Conservation (phyloP, 495 filamentous ascomycete genomes). For the Opeltia flavorubescens region DNA sequence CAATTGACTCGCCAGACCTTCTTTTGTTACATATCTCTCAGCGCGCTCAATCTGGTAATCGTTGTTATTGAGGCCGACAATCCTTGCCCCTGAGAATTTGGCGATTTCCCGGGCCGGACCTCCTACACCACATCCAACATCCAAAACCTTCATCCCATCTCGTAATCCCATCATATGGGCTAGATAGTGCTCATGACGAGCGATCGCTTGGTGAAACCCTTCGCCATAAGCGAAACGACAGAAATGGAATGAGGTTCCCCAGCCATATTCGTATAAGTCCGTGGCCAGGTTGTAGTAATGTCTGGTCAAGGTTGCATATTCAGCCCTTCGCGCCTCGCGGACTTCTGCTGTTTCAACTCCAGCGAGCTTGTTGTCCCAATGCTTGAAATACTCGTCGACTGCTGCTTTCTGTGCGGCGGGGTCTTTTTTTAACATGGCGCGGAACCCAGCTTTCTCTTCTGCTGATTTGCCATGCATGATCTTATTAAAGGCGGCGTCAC, state of each 20-base stretch:
- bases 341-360: conserved; percentile 67
- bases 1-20: conserved; percentile 70
- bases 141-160: conserved; percentile 77
- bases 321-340: conserved; percentile 68
- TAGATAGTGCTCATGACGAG: conserved; percentile 96
- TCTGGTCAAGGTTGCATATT: conserved; percentile 91
- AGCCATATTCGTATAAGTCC: conserved; percentile 94
- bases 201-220: conserved; percentile 82
- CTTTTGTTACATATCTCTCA: conserved; percentile 65
- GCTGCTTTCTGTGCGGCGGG: conserved; percentile 70
- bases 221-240: conserved; percentile 88
- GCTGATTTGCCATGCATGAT: conserved; percentile 81
- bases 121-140: conserved; percentile 95
- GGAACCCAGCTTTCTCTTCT: conserved; percentile 53
- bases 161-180: conserved; percentile 79
- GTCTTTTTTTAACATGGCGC: conserved; percentile 78
- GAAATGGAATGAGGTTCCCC: conserved; percentile 94
- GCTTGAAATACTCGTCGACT: conserved; percentile 98
- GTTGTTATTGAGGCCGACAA: conserved; percentile 96
- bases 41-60: conserved; percentile 98
- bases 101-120: conserved; percentile 95
- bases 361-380: conserved; percentile 87
- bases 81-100: conserved; percentile 82
- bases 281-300: conserved; percentile 99
- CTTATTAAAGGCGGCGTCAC: conserved; percentile 90